Conservation (phyloP, 1,139 yeast species). For the Zygotorulaspora mrakii region DNA sequence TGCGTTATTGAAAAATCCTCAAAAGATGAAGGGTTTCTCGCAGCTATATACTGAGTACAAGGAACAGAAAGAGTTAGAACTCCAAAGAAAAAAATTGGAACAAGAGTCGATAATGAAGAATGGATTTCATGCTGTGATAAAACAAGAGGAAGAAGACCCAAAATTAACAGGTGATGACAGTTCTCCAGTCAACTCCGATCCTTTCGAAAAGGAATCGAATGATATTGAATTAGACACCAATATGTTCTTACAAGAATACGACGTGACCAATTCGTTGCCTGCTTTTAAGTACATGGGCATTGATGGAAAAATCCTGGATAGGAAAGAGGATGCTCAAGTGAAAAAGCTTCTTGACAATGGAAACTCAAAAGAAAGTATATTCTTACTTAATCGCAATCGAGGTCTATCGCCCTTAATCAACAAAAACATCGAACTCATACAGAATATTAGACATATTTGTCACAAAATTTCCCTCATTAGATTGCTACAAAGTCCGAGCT, state of each 20-base stretch:
- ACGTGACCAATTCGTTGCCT: slow-evolving; percentile 77
- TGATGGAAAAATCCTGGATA: slow-evolving; percentile 46
- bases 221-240: slow-evolving; percentile 36
- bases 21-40: slow-evolving; percentile 49
- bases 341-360: slow-evolving; percentile 38
- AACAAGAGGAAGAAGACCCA: slow-evolving; percentile 28
- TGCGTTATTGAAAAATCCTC: slow-evolving; percentile 60
- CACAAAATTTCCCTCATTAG: slow-evolving; percentile 84
- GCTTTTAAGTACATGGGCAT: slow-evolving; percentile 55
- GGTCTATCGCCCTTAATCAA: slow-evolving; percentile 63
- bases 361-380: slow-evolving; percentile 21
- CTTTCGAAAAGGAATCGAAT: slow-evolving; percentile 26
- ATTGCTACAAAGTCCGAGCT: slow-evolving; percentile 67
- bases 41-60: slow-evolving; percentile 30
- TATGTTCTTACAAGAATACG: slow-evolving; percentile 74
- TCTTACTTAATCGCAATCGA: slow-evolving; percentile 41
- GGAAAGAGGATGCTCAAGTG: slow-evolving; percentile 48
- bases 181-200: slow-evolving; percentile 16
- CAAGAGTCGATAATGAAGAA: slow-evolving; percentile 36
- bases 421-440: slow-evolving; percentile 72
- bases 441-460: slow-evolving; percentile 81
- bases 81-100: slow-evolving; percentile 28
- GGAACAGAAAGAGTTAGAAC: slow-evolving; percentile 33
- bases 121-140: slow-evolving; percentile 33
- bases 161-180: slow-evolving; percentile 10